Evolutionary conservation across 2,329 filamentous ascomycete genomes (phyloP), one percentile per base, ranked within the genome.

Genomic region (Lachnellula cervina): DNA sequence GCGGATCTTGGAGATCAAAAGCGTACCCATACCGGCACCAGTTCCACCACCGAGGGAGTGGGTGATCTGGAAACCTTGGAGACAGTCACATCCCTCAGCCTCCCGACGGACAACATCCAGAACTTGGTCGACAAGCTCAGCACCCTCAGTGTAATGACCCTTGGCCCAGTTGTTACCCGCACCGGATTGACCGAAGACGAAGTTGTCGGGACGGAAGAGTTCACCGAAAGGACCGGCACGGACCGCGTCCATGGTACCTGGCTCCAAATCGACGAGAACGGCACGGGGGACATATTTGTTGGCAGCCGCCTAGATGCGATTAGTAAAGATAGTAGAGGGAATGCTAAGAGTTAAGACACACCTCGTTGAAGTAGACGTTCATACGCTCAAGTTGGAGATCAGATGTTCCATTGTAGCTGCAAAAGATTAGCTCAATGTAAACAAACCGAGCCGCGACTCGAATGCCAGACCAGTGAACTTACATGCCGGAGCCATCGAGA

Each of bases 101-200:
- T 99, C 94, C 71, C 94, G 93, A 74, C 94, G 94, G 73, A 99
- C 93, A 66, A 99, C 94, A 74, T 97, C 94, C 69, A 99, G 86
- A 68, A 99, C 94, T 73, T 97, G 84, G 82, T 99, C 94, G 68
- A 99, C 94, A 63, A 97, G 86, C 82, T 99, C 94, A 68, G 94
- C 94, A 86, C 94, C 94, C 82, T 99, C 94, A 65, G 94, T 99
- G 86, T 99, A 99, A 77, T 99, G 94, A 80, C 94, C 94, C 88
- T 97, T 99, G 78, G 94, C 94, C 94, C 94, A 99, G 87, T 97
- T 97, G 90, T 99, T 99, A 80, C 94, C 94, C 76, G 94, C 94
- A 84, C 94, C 93, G 70, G 94, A 97, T 82, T 97, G 94, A 70
- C 94, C 94, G 77, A 97, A 97, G 74, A 97, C 91, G 80, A 97